Conservation (phyloP, 2,329 filamentous ascomycete genomes). For the Phialophora chinensis region DNA sequence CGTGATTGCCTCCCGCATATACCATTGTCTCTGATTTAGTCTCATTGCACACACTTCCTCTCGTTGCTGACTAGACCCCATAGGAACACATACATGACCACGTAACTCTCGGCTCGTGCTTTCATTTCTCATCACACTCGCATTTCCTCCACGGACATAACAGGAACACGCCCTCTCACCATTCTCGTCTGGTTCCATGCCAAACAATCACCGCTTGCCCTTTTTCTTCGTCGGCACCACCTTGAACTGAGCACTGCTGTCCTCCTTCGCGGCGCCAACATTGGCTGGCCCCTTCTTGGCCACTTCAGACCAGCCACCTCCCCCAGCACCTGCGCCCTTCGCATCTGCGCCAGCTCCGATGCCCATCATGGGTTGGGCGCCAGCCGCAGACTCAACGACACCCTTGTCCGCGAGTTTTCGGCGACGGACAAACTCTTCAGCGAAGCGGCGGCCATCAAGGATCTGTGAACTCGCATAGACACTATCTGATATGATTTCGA, state of each 20-base stretch:
- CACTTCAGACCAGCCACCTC: conserved; percentile 91
- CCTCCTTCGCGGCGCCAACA: conserved; percentile 54
- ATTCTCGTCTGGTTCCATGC: neutral
- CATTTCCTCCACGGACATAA: neutral
- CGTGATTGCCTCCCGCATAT: neutral
- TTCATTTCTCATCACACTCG: conserved; percentile 7
- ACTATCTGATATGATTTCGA: conserved; percentile 83
- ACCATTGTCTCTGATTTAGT: neutral
- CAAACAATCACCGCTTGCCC: conserved; percentile 62
- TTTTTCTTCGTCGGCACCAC: conserved; percentile 94
- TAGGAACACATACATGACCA: neutral
- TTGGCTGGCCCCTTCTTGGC: conserved; percentile 79
- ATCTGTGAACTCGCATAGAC: conserved; percentile 87
- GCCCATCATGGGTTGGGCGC: conserved; percentile 44
- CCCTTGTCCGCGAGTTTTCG: conserved; percentile 94
- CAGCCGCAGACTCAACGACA: conserved; percentile 70
- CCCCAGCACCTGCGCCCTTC: conserved; percentile 56
- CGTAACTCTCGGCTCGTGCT: conserved; percentile 3
- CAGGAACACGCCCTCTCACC: neutral
- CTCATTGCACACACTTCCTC: neutral
- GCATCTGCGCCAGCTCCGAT: conserved; percentile 47
- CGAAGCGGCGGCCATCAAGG: conserved; percentile 91
- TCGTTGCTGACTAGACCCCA: neutral
- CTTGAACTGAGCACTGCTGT: conserved; percentile 69
- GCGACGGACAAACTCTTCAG: conserved; percentile 90